These are phyloP conservation scores for Juncus effusus DNA, from an alignment of 176 grass and related monocot genomes.

Conservation along the genomic window DNA sequence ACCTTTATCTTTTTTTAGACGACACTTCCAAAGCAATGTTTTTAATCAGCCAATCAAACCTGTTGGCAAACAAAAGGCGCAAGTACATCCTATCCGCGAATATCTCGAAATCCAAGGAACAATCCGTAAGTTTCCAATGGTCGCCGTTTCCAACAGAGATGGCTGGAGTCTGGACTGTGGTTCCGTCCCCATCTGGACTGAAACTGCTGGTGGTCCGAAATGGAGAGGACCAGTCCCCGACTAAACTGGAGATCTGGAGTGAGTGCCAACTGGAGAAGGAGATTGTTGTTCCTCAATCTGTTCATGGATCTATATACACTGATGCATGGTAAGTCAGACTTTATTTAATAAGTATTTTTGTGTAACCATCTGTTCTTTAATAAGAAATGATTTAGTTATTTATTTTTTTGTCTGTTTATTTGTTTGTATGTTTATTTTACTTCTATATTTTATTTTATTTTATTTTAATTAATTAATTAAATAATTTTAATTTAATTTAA, in stretches of 20 bases:
- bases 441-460: too few species aligned
- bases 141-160: slow-evolving; percentile 88
- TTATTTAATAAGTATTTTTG: not conserved
- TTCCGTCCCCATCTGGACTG: slow-evolving; percentile 72
- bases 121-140: slow-evolving; percentile 63
- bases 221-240: slow-evolving; percentile 69
- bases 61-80: slow-evolving; percentile 68
- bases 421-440: too few species aligned
- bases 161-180: slow-evolving; percentile 52
- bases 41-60: slow-evolving; percentile 51
- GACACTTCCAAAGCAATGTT: slow-evolving; percentile 56
- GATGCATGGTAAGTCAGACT: slow-evolving; percentile 62
- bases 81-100: slow-evolving; percentile 57
- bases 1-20: slow-evolving; percentile 30
- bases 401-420: slow-evolving; percentile 9
- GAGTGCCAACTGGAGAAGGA: slow-evolving; percentile 67
- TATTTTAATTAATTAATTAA: too few species aligned
- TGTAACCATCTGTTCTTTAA: not conserved
- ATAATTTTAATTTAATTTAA: too few species aligned
- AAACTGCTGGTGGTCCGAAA: slow-evolving; percentile 72
- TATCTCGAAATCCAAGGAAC: slow-evolving; percentile 54
- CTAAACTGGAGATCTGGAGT: slow-evolving; percentile 79
- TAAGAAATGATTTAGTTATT: not conserved
- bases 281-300: slow-evolving; percentile 60
- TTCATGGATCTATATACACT: slow-evolving; percentile 71